Evolutionary conservation across 257 asterid genomes (phyloP), one percentile per base, ranked within the genome.

Genomic region (Rehmannia glutinosa): DNA sequence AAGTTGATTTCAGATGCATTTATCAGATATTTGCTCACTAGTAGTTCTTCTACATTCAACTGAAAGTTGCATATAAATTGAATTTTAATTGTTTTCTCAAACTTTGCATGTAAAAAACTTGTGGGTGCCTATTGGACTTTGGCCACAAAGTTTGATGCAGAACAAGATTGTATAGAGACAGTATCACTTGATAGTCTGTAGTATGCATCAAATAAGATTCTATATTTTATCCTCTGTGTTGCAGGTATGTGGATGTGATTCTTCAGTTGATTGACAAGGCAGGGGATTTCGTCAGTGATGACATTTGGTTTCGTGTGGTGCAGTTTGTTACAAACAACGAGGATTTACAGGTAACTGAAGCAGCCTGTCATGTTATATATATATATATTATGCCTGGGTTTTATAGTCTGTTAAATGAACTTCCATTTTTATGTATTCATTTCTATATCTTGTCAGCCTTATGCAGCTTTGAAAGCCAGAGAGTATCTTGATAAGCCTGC

Each of bases 201-300:
- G 23, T 60, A 39, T 70, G 66, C 39, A 59, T 71, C 62, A 50
- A 50, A 16, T 17, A 45, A 63, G 64, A 20, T 64, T 21, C 47
- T 47, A n/a, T 41, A 42, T 36, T 50, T 42, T 43, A 9, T 62
- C 59, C 45, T 50, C 35, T 52, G 55, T 45, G 61, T 54, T 82
- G 72, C 81, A 92, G 98, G 98, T 92, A 92, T 74, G 96, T 92
- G 35, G 98, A 92, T 77, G 98, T 92, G 72, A 83, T 92, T 77
- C 98, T 92, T 79, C 98, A 92, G 84, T 79, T 92, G 86, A 92
- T 92, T 81, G 98, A 92, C 84, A 92, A 92, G 87, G 98, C 98
- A 17, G 97, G 98, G 70, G 98, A 92, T 75, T 92, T 92, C 17
- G 98, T 92, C 78, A 87, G 97, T 80, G 98, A 92, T 78, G 98